Percentiles rank a stretch among this genome's conserved stretches.
Conservation (phyloP, 805 yeast genomes). For the Hanseniaspora thailandica region DNA sequence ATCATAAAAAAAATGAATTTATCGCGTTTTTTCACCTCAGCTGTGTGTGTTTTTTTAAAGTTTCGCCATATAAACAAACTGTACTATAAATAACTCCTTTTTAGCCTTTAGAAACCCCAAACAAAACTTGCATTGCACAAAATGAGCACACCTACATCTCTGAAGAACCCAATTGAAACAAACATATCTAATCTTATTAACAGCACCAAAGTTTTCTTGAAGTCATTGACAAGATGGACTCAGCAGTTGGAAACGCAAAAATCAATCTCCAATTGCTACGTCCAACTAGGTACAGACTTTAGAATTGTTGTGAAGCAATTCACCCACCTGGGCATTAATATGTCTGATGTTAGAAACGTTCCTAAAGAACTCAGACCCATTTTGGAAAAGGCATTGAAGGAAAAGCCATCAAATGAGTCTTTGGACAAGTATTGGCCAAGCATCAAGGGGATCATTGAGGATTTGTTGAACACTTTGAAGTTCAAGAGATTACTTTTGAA, state of each 20-base stretch:
- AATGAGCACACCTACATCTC: background rate
- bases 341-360: constrained; percentile 77
- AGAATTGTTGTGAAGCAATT: constrained; percentile 75
- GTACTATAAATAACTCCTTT: background rate
- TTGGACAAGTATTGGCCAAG: constrained; percentile 71
- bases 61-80: background rate
- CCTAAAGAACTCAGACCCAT: constrained; percentile 71
- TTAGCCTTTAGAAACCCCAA: background rate
- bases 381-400: constrained; percentile 74
- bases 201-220: constrained; percentile 80
- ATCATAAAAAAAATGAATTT: no score
- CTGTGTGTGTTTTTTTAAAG: background rate
- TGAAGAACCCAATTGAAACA: constrained; percentile 51
- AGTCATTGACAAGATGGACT: constrained; percentile 84
- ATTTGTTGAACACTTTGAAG: constrained; percentile 65
- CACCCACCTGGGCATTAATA: constrained; percentile 64
- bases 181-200: constrained; percentile 69
- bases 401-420: constrained; percentile 71
- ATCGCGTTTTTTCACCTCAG: background rate
- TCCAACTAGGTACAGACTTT: constrained; percentile 85
- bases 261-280: constrained; percentile 82
- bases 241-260: constrained; percentile 62
- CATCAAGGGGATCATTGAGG: constrained; percentile 75
- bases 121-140: constrained; percentile 10
- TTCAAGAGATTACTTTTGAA: constrained; percentile 50